Percentiles rank a stretch among this genome's conserved stretches.
These are phyloP conservation scores for Camelina hispida DNA, from an alignment of 345 rosid genomes.

Conservation along the genomic window DNA sequence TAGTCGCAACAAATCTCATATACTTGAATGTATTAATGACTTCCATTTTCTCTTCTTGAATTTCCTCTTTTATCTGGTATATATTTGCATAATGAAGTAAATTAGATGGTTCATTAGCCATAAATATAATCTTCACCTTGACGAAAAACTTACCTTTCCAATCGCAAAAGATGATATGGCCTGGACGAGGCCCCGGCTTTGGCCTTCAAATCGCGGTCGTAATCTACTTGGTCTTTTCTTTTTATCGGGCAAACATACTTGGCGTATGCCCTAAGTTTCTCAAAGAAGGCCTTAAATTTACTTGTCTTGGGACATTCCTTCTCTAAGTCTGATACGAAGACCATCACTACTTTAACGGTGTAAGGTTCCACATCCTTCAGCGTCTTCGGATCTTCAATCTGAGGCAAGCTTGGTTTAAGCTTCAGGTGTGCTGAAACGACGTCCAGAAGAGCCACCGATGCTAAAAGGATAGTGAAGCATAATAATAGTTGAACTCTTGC, in stretches of 20 bases:
- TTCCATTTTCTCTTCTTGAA: slow-evolving; percentile 36
- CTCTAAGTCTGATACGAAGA: slow-evolving; percentile 35
- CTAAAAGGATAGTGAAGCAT: slow-evolving; percentile 30
- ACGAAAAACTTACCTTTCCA: slow-evolving; percentile 29
- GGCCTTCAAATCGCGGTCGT: slow-evolving; percentile 32
- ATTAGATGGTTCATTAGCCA: slow-evolving; percentile 1
- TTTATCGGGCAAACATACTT: slow-evolving; percentile 37
- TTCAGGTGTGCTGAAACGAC: slow-evolving; percentile 26
- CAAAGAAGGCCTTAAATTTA: slow-evolving; percentile 28
- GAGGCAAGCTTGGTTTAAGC: slow-evolving; percentile 17
- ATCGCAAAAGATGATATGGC: slow-evolving; percentile 36
- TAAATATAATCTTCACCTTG: not conserved
- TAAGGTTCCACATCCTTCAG: slow-evolving; percentile 35
- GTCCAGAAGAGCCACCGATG: slow-evolving; percentile 23
- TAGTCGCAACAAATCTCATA: slow-evolving; percentile 23
- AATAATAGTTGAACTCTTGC: slow-evolving; percentile 34
- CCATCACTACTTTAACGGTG: slow-evolving; percentile 40
- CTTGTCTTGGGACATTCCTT: slow-evolving; percentile 41
- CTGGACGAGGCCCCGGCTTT: slow-evolving; percentile 38
- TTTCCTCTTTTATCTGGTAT: slow-evolving; percentile 13
- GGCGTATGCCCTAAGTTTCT: slow-evolving; percentile 34
- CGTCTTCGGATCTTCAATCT: slow-evolving; percentile 33
- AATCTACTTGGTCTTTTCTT: not conserved
- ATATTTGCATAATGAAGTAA: not conserved
- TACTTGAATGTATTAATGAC: slow-evolving; percentile 20